Base-by-base conservation (phyloP, 768 basidiomycete species). In the Trametes punicea region DNA sequence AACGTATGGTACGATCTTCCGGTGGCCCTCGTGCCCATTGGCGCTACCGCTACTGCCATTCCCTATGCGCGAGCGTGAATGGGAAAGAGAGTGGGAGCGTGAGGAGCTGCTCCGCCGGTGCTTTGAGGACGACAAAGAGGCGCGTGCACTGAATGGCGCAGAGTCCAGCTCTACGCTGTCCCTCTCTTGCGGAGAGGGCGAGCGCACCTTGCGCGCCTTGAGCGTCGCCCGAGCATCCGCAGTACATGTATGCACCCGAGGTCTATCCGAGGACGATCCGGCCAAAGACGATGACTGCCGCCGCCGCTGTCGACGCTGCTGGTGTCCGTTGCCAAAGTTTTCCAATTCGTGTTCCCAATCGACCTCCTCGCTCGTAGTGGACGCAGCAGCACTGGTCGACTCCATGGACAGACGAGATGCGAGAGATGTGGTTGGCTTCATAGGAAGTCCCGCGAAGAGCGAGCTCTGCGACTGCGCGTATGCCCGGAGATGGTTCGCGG, bases 291-390 rank as follows among this genome's bases (percentile, higher is more conserved):
- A n/a, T n/a, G n/a, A n/a, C n/a, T n/a, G n/a, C n/a, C n/a, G 40
- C 33, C 40, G 34, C n/a, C 40, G 7, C 40, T 23, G 40, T 11
- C 18, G 11, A 41, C 21, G 40, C 21, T 21, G 31, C 31, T 7
- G 8, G 31, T n/a, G 13, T 5, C 34, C 34, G 7, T n/a, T 8
- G 48, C 59, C 51, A 34, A 69, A 62, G 39, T 65, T 62, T 36
- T 57, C 65, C 52, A 69, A 46, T 57, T 70, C 69, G 51, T 70
- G 67, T 30, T 66, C 67, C 49, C 68, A 61, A 10, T 61, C 60
- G 8, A 53, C 55, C 4, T 69, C 69, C n/a, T 66, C 69, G 57
- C 66, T 67, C 18, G 57, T 49, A 34, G 61, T 64, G 8, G 63
- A 65, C 15, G 63, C 54, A 13, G 64, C 61, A 6, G 60, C 62